phyloP scores from a whole-genome alignment of 352 stramenopile genomes.

The Phytophthora hibernalis region DNA sequence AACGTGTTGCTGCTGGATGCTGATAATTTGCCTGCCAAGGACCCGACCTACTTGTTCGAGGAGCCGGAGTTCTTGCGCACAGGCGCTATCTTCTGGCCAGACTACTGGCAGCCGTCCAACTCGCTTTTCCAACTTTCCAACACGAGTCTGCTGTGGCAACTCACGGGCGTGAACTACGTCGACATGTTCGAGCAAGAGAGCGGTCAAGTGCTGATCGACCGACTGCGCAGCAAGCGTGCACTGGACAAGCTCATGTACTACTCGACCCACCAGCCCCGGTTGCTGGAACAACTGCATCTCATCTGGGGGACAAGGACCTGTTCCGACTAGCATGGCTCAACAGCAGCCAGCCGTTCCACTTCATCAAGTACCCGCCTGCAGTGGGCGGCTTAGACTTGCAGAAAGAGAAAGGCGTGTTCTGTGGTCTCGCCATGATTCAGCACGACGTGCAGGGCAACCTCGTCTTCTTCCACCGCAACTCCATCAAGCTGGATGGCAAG shows the following conservation, averaged over 20 bases:
- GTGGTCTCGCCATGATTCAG: conserved; percentile 87
- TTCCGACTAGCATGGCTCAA: conserved; percentile 88
- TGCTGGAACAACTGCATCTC: conserved; percentile 79
- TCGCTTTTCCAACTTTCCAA: conserved; percentile 85
- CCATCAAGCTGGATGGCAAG: conserved; percentile 82
- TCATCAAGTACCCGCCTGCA: conserved; percentile 73
- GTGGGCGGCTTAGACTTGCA: conserved; percentile 76
- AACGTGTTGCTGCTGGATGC: conserved; percentile 84
- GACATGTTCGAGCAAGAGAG: conserved; percentile 91
- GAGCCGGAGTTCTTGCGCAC: conserved; percentile 76
- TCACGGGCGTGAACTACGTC: conserved; percentile 72
- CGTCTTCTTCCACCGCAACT: conserved; percentile 90
- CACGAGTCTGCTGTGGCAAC: conserved; percentile 78
- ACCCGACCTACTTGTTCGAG: conserved; percentile 88
- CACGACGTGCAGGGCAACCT: conserved; percentile 85
- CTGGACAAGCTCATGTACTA: conserved; percentile 91
- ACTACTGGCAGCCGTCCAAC: conserved; percentile 86
- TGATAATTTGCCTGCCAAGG: conserved; percentile 82
- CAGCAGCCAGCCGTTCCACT: conserved; percentile 79
- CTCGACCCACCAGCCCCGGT: conserved; percentile 68
- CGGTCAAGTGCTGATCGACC: conserved; percentile 86
- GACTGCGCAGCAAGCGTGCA: conserved; percentile 71
- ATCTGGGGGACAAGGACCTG: conserved; percentile 91
- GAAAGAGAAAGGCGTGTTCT: conserved; percentile 81
- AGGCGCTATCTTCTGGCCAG: conserved; percentile 87